Evolutionary conservation across 371 early-diverging fungal genomes (phyloP).

Genomic region (Haplosporangium sp.): DNA sequence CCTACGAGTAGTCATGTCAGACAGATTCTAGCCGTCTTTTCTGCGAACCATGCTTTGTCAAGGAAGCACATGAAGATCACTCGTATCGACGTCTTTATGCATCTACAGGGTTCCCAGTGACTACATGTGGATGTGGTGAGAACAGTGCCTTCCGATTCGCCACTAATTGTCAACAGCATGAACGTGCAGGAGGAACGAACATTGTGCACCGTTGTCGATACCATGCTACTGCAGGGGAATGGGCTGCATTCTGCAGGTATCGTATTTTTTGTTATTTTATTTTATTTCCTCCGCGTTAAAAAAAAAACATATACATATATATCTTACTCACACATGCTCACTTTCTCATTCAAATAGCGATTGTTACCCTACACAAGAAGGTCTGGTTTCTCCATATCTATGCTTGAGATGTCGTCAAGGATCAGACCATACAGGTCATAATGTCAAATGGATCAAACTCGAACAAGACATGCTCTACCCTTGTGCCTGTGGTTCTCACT

Average conservation of each 20-base stretch:
- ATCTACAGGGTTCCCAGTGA: neutral
- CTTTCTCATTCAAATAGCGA: constrained; percentile 6
- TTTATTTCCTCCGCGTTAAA: neutral
- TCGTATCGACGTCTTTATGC: constrained; percentile 18
- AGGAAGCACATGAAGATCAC: constrained; percentile 44
- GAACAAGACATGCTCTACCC: constrained; percentile 19
- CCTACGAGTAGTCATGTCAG: constrained; percentile 37
- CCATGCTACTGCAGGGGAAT: constrained; percentile 35
- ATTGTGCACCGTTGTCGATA: constrained; percentile 38
- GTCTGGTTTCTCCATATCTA: constrained; percentile 15
- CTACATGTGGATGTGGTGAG: constrained; percentile 44
- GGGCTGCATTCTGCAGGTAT: constrained; percentile 43
- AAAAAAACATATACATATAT: neutral
- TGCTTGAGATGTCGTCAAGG: constrained; percentile 40
- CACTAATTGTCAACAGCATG: constrained; percentile 41
- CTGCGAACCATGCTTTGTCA: constrained; percentile 45
- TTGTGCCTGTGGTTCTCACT: constrained; percentile 41
- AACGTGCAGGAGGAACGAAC: constrained; percentile 42
- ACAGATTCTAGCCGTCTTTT: constrained; percentile 24
- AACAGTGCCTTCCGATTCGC: constrained; percentile 50
- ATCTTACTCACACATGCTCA: neutral
- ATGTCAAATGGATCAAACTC: constrained; percentile 22
- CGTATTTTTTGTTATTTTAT: neutral
- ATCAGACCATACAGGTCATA: constrained; percentile 37
- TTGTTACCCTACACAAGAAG: constrained; percentile 26